Evolutionary conservation across 2,329 filamentous ascomycete species (phyloP).

Genomic region (Rhynchosporium agropyri): DNA sequence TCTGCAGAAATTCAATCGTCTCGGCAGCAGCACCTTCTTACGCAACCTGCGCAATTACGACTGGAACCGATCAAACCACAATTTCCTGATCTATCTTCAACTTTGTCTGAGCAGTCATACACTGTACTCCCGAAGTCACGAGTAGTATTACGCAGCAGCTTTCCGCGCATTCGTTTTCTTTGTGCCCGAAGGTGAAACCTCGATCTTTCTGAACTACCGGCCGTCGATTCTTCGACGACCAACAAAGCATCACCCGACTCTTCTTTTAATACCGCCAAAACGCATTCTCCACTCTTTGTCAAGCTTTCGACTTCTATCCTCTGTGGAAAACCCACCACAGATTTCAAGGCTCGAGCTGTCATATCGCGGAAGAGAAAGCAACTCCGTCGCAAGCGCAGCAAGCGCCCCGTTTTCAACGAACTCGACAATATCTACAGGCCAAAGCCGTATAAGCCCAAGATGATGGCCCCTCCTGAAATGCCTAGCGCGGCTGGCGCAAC

Average conservation of each 20-base stretch:
- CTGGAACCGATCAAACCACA: constrained; percentile 7
- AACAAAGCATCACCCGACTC: constrained; percentile 18
- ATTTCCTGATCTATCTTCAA: background rate
- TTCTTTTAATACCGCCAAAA: constrained; percentile 55
- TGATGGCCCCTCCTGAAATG: constrained; percentile 47
- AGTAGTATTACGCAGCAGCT: background rate
- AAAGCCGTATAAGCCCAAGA: constrained; percentile 49
- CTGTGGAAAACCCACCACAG: constrained; percentile 43
- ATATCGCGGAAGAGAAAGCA: constrained; percentile 42
- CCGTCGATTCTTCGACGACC: constrained; percentile 31
- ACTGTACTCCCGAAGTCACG: constrained; percentile 1
- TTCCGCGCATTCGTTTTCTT: constrained; percentile 10
- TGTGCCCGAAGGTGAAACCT: constrained; percentile 9
- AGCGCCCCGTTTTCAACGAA: constrained; percentile 47
- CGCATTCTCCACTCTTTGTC: constrained; percentile 73
- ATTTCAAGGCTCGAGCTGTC: constrained; percentile 37
- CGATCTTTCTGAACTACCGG: constrained; percentile 18
- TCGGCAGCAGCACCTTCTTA: constrained; percentile 38
- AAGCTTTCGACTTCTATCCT: constrained; percentile 54
- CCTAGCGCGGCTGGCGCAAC: constrained; percentile 23
- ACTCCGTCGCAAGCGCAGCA: constrained; percentile 44
- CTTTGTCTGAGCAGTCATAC: constrained; percentile 3
- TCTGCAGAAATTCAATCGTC: constrained; percentile 42
- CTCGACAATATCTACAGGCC: constrained; percentile 49
- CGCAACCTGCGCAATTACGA: constrained; percentile 21